Conservation (phyloP, 2,329 filamentous ascomycete genomes). For the Ophiostoma triangulosporum region DNA sequence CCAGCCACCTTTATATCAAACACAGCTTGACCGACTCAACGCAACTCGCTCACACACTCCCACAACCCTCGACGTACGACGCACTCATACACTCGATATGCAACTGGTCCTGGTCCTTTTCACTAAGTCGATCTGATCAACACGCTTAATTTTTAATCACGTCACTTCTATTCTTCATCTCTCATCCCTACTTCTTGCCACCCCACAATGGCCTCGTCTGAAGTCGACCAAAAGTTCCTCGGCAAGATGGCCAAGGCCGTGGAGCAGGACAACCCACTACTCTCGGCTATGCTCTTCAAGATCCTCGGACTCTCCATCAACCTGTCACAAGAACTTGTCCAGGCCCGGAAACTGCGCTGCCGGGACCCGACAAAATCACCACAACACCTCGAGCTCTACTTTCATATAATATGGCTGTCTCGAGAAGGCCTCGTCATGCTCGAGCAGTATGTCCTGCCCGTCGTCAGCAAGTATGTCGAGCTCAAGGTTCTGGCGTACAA, state of each 20-base stretch:
- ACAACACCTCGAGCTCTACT: conserved; percentile 63
- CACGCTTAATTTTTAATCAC: not conserved
- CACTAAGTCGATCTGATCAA: conserved; percentile 4
- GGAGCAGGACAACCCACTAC: conserved; percentile 60
- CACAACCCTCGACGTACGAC: not conserved
- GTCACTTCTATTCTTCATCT: not conserved
- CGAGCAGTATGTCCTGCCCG: conserved; percentile 76
- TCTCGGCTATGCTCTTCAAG: conserved; percentile 76
- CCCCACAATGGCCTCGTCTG: conserved; percentile 76
- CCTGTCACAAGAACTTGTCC: conserved; percentile 69
- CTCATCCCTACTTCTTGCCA: not conserved
- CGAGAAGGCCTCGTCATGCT: conserved; percentile 81
- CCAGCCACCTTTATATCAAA: not conserved
- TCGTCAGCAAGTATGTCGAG: conserved; percentile 64
- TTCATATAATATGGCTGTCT: conserved; percentile 89
- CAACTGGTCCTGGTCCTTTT: conserved; percentile 6
- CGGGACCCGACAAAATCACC: conserved; percentile 68
- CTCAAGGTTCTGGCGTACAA: conserved; percentile 86
- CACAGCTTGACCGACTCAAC: not conserved
- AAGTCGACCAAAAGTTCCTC: conserved; percentile 95
- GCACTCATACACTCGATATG: not conserved
- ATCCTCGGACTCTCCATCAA: conserved; percentile 83
- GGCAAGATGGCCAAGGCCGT: conserved; percentile 75
- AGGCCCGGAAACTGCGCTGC: conserved; percentile 68
- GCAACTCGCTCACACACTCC: not conserved